Conservation (phyloP, 148 eudicot genomes). For the Polygonum maritimum region DNA sequence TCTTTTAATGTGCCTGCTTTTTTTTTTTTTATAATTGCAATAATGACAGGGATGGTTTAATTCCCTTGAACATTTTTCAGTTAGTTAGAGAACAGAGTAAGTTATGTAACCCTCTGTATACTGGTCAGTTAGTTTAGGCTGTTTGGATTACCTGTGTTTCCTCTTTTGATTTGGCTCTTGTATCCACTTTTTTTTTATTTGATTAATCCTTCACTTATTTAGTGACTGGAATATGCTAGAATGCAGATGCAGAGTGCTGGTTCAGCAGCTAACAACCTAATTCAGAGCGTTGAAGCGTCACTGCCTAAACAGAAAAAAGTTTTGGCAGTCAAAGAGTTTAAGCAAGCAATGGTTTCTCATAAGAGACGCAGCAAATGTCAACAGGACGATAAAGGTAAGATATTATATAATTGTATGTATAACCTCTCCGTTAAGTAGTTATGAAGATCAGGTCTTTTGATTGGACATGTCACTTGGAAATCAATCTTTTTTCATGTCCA, state of each 20-base stretch:
- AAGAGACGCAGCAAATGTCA: constrained; percentile 48
- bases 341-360: constrained; percentile 67
- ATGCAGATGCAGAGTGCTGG: constrained; percentile 66
- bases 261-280: constrained; percentile 62
- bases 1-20: not conserved
- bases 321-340: constrained; percentile 53
- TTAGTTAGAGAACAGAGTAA: not conserved
- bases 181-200: not conserved
- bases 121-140: not conserved
- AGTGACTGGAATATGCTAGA: constrained; percentile 32
- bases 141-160: not conserved
- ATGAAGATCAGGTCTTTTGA: not conserved
- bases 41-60: not conserved
- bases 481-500: not conserved
- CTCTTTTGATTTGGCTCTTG: not conserved
- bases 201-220: not conserved
- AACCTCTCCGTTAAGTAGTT: not conserved
- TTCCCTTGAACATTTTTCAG: not conserved
- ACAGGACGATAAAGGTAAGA: constrained; percentile 38
- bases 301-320: constrained; percentile 79
- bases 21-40: not conserved
- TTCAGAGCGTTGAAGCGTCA: constrained; percentile 59
- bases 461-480: not conserved
- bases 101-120: not conserved
- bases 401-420: not conserved